These are phyloP conservation scores for Xylariaceae sp. DNA, from an alignment of 2,329 filamentous ascomycete species.

Conservation along the genomic window DNA sequence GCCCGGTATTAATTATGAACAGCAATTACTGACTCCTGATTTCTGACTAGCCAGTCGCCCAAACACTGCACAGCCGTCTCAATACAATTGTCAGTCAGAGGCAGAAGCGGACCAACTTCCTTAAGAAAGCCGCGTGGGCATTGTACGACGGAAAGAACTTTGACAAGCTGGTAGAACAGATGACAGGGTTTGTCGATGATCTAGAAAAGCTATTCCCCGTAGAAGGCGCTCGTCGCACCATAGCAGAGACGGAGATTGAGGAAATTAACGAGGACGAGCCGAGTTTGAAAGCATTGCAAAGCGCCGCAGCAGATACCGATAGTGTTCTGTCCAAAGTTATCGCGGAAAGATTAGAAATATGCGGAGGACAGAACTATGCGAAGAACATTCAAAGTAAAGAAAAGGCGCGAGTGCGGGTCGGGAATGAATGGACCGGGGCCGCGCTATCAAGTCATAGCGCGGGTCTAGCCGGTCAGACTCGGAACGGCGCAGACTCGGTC, in stretches of 20 bases:
- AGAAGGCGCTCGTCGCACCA: slow-evolving; percentile 20
- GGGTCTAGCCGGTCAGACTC: not conserved
- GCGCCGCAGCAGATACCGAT: slow-evolving; percentile 18
- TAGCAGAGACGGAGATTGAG: slow-evolving; percentile 35
- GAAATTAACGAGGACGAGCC: slow-evolving; percentile 35
- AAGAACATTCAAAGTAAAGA: slow-evolving; percentile 3
- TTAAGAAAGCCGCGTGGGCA: slow-evolving; percentile 15
- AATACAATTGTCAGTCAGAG: slow-evolving; percentile 1
- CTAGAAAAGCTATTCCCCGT: slow-evolving; percentile 37
- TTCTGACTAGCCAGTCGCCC: slow-evolving; percentile 19
- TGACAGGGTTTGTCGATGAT: slow-evolving; percentile 34
- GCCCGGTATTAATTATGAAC: too few species aligned
- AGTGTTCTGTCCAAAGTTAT: not conserved
- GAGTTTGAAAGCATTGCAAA: slow-evolving; percentile 29
- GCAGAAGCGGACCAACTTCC: slow-evolving; percentile 7
- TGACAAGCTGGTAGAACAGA: slow-evolving; percentile 31
- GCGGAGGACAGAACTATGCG: slow-evolving; percentile 3
- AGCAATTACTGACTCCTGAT: too few species aligned
- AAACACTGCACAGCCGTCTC: slow-evolving; percentile 23
- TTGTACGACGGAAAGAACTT: slow-evolving; percentile 22
- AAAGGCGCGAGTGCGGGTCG: slow-evolving; percentile 12
- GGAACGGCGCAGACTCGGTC: slow-evolving; percentile 9
- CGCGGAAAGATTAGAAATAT: slow-evolving; percentile 1
- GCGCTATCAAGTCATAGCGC: not conserved
- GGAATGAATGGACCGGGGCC: slow-evolving; percentile 14